Evolutionary conservation across 495 filamentous ascomycete species (phyloP).

Genomic region (Mycothermus thermophilus): DNA sequence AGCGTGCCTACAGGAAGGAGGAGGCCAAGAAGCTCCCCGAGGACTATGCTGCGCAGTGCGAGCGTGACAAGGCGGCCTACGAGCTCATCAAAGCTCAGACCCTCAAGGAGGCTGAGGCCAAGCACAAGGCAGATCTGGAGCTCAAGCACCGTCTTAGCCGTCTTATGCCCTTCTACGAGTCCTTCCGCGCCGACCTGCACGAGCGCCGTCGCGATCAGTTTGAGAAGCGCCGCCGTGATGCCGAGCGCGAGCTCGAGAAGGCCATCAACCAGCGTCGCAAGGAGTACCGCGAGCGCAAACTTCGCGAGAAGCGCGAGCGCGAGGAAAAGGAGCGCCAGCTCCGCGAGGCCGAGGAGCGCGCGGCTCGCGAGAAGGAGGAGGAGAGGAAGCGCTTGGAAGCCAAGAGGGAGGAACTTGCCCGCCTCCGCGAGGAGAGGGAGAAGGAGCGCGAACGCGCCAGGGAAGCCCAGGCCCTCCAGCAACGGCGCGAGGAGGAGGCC

Average conservation of each 20-base stretch:
- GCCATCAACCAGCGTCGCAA: slow-evolving; percentile 76
- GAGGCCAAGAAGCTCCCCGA: slow-evolving; percentile 80
- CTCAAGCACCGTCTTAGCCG: slow-evolving; percentile 82
- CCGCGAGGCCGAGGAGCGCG: slow-evolving; percentile 75
- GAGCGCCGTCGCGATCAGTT: slow-evolving; percentile 88
- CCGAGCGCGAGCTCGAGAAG: slow-evolving; percentile 77
- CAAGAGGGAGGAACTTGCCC: slow-evolving; percentile 43
- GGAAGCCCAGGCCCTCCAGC: slow-evolving; percentile 37
- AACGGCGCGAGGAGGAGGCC: slow-evolving; percentile 40
- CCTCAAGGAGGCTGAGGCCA: slow-evolving; percentile 63
- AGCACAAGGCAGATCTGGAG: slow-evolving; percentile 76
- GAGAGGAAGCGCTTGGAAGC: slow-evolving; percentile 59
- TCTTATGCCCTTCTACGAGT: slow-evolving; percentile 67
- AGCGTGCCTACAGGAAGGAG: slow-evolving; percentile 90
- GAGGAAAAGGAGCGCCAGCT: slow-evolving; percentile 64
- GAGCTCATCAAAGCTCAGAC: slow-evolving; percentile 63
- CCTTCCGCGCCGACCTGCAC: slow-evolving; percentile 63
- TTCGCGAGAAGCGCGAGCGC: slow-evolving; percentile 62
- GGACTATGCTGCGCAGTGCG: slow-evolving; percentile 75
- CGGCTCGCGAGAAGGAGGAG: slow-evolving; percentile 68
- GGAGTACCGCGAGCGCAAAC: slow-evolving; percentile 62
- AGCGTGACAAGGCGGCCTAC: slow-evolving; percentile 66
- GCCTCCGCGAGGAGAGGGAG: slow-evolving; percentile 68
- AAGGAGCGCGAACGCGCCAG: slow-evolving; percentile 56
- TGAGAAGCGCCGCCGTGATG: slow-evolving; percentile 77